phyloP scores from a whole-genome alignment of 148 eudicot genomes.

The Silene latifolia region DNA sequence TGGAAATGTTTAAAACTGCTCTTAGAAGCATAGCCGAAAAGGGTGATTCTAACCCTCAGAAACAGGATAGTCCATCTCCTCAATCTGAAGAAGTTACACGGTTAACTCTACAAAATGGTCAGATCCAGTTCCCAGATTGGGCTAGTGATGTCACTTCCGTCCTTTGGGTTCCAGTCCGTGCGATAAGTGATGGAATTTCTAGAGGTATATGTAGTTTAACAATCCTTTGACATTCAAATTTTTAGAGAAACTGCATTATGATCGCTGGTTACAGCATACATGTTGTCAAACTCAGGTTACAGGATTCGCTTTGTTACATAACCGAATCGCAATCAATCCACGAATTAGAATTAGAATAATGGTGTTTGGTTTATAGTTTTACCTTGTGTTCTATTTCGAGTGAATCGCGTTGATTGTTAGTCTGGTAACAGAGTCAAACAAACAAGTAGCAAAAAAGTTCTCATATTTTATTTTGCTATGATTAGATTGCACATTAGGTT shows the following conservation, averaged over 20 bases:
- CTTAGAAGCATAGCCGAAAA: constrained; percentile 27
- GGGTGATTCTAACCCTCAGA: constrained; percentile 25
- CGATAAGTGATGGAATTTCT: constrained; percentile 67
- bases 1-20: constrained; percentile 46
- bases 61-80: constrained; percentile 25
- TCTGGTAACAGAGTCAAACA: background rate
- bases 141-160: constrained; percentile 75
- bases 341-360: no score
- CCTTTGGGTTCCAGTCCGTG: constrained; percentile 86
- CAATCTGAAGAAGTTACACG: constrained; percentile 38
- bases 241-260: constrained; percentile 7
- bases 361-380: no score
- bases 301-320: no score
- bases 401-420: no score
- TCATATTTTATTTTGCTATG: background rate
- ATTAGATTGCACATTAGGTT: background rate
- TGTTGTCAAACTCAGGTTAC: background rate
- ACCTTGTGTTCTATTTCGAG: no score
- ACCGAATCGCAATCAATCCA: no score
- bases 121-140: constrained; percentile 80
- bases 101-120: constrained; percentile 58
- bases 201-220: constrained; percentile 43
- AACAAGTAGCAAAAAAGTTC: background rate
- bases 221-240: background rate
- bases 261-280: background rate